Percentiles rank a stretch among this genome's conserved stretches.
phyloP scores from a whole-genome alignment of 305 asterid genomes.

The Solanum chacoense region DNA sequence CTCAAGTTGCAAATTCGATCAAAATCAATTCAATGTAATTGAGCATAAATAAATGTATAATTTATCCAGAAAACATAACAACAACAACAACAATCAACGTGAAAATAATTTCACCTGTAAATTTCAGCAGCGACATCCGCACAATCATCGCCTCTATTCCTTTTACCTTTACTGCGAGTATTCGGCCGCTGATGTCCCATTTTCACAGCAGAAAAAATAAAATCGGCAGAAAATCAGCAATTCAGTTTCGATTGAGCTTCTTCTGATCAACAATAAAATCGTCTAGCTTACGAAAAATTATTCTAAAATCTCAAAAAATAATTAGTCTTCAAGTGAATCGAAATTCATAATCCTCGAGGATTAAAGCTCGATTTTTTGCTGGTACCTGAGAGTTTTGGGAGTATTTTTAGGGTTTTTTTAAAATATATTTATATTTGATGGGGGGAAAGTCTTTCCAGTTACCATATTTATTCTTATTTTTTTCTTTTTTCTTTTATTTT shows the following conservation, averaged over 20 bases:
- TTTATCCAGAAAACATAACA: not conserved
- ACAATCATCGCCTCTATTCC: constrained; percentile 66
- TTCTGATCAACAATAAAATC: not conserved
- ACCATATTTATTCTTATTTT: not conserved
- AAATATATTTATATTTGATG: not conserved
- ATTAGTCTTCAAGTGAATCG: not conserved
- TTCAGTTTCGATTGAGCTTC: not conserved
- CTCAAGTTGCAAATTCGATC: not conserved
- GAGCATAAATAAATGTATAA: not conserved
- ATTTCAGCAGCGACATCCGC: constrained; percentile 51
- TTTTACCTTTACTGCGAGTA: constrained; percentile 85
- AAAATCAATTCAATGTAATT: not conserved
- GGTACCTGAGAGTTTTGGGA: not conserved
- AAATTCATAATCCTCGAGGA: not conserved
- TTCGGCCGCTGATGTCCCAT: constrained; percentile 82
- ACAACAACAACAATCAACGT: not conserved
- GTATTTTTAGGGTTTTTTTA: not conserved
- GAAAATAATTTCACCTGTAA: constrained; percentile 34
- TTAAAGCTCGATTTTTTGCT: not conserved
- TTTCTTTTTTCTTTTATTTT: not conserved
- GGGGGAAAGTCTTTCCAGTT: not conserved
- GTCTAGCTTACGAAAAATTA: not conserved
- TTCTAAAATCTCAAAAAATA: not conserved
- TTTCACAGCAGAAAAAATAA: not conserved
- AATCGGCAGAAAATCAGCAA: not conserved